These are phyloP conservation scores for Hypoxylon crocopeplum DNA, from an alignment of 495 filamentous ascomycete species.

Conservation along the genomic window DNA sequence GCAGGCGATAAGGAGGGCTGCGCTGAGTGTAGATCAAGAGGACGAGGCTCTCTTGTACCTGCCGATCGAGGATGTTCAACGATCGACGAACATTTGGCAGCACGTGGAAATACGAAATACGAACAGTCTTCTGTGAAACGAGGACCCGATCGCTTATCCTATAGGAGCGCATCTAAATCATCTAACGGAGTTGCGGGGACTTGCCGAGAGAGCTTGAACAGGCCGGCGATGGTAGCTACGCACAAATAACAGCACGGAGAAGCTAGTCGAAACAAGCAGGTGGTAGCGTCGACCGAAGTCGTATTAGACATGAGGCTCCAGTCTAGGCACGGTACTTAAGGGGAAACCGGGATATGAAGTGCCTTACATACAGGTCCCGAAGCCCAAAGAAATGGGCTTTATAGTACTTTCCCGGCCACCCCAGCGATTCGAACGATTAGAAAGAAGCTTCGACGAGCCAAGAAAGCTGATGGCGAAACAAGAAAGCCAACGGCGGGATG, in stretches of 20 bases:
- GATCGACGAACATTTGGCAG: not conserved
- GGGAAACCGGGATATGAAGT: constrained; percentile 20
- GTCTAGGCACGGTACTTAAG: constrained; percentile 13
- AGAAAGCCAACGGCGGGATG: constrained; percentile 20
- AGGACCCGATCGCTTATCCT: not conserved
- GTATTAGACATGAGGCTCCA: constrained; percentile 35
- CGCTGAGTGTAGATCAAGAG: constrained; percentile 17
- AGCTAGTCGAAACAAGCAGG: constrained; percentile 31
- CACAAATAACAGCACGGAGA: constrained; percentile 10
- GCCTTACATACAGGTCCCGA: constrained; percentile 16
- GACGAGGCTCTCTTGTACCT: constrained; percentile 18
- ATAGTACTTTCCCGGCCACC: constrained; percentile 9
- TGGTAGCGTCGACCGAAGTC: constrained; percentile 25
- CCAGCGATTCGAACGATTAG: constrained; percentile 15
- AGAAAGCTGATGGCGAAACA: constrained; percentile 7
- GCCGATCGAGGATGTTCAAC: constrained; percentile 19
- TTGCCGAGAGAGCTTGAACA: constrained; percentile 16
- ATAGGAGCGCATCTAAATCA: constrained; percentile 1
- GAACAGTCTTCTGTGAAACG: not conserved
- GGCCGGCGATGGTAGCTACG: constrained; percentile 5
- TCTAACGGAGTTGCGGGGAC: constrained; percentile 1
- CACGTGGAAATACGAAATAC: not conserved
- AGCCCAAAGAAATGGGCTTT: constrained; percentile 11
- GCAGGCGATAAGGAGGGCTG: not conserved
- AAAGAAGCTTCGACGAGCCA: constrained; percentile 11